These are phyloP conservation scores for Eimeria brunetti DNA, from an alignment of 169 alveolate species.

Conservation along the genomic window DNA sequence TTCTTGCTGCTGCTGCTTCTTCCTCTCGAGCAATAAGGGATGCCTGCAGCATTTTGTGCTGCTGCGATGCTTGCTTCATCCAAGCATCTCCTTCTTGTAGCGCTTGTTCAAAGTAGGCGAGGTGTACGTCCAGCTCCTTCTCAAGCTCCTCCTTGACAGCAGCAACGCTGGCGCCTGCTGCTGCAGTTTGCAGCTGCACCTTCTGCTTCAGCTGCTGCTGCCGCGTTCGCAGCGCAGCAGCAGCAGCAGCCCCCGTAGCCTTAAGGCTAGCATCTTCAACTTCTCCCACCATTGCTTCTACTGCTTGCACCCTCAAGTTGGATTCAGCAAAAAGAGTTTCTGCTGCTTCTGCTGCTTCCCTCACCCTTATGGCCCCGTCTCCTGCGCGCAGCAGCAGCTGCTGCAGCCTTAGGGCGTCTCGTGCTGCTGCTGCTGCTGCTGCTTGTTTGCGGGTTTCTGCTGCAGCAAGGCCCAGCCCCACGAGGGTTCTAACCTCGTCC, in stretches of 20 bases:
- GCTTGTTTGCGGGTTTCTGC: neutral
- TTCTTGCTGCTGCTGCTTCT: neutral
- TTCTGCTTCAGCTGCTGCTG: neutral
- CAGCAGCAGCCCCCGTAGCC: neutral
- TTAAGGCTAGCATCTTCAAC: neutral
- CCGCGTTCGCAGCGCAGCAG: neutral
- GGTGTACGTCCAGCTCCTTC: neutral
- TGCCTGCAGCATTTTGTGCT: neutral
- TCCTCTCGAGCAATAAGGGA: neutral
- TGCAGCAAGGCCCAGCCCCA: neutral
- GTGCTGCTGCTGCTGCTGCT: neutral
- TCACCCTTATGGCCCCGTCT: neutral
- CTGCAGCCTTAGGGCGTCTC: neutral
- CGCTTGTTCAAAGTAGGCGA: neutral
- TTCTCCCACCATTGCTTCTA: neutral
- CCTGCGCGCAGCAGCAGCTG: neutral
- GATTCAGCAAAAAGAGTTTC: neutral
- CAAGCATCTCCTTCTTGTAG: neutral
- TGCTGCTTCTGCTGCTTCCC: neutral
- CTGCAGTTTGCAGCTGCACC: neutral
- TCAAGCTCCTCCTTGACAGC: neutral
- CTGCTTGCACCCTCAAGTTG: neutral
- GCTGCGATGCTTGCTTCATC: slow-evolving; percentile 5
- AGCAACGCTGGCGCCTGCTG: neutral
- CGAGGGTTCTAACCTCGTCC: neutral